A percentile compares a stretch with the other conserved stretches of the same genome.
These are phyloP conservation scores for Trypanosomatidae sp. DNA, from an alignment of 208 protist species.

Conservation along the genomic window DNA sequence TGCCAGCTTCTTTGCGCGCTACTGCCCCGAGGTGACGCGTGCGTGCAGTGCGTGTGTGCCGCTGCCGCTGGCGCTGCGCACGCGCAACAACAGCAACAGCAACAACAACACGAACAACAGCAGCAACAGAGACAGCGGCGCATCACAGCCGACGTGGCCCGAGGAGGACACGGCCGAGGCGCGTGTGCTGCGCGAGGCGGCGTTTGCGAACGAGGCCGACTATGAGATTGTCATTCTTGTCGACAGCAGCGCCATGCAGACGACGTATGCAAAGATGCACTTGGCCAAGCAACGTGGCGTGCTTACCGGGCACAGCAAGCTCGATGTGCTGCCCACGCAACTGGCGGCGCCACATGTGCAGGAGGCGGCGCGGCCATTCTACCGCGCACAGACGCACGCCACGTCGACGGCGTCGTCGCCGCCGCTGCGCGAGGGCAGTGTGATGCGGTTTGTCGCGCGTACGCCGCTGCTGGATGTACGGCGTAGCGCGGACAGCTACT, in stretches of 20 bases:
- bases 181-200: slow-evolving; percentile 30
- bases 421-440: not conserved
- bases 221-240: slow-evolving; percentile 64
- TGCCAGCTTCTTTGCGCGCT: slow-evolving; percentile 35
- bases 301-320: slow-evolving; percentile 67
- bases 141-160: slow-evolving; percentile 1
- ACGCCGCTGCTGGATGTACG: slow-evolving; percentile 32
- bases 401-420: slow-evolving; percentile 2
- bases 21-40: slow-evolving; percentile 45
- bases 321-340: slow-evolving; percentile 54
- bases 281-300: slow-evolving; percentile 34
- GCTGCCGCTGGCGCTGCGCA: slow-evolving; percentile 13
- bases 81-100: not conserved
- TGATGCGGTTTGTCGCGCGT: slow-evolving; percentile 13
- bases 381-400: slow-evolving; percentile 9
- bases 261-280: slow-evolving; percentile 39
- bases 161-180: not conserved
- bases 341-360: slow-evolving; percentile 46
- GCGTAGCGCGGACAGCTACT: slow-evolving; percentile 62
- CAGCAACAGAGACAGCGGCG: not conserved
- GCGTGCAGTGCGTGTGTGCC: slow-evolving; percentile 66
- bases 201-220: slow-evolving; percentile 24
- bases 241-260: slow-evolving; percentile 35
- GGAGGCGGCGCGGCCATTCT: slow-evolving; percentile 54
- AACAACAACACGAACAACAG: not conserved